Evolutionary conservation across 768 basidiomycete species (phyloP), one percentile per base, ranked within the genome.

Genomic region (Collybia sordida): DNA sequence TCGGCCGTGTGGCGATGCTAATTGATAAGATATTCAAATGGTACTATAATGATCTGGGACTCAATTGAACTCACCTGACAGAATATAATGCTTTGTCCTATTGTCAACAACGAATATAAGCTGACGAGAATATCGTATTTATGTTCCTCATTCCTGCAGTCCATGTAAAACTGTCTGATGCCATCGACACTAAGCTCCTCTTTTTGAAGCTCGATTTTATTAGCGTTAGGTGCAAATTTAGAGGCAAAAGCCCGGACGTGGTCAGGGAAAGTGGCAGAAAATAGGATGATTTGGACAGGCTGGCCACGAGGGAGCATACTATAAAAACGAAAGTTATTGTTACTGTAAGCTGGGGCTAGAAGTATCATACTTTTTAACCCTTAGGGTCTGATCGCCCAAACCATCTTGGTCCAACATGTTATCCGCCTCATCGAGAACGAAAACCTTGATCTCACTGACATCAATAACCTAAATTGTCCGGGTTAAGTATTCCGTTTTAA

Each of bases 21-120:
- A 22, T 25, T 37, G 12, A 22, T 14, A 8, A 27, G 34, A 6
- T 41, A 23, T 38, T 55, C 3, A 50, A 14, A 31, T 31, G 11
- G 9, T 31, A 11, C 31, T 14, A 45, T 49, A 48, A 21, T 51
- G 24, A 4, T 34, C 41, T 5, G 35, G 8, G 39, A 42, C 21
- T 15, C 48, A 21, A 14, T 27, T 14, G 23, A 49, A 71, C 82
- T 45, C 38, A 92, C 94, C 70, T 91, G 86, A 68, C 93, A 95
- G 72, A 99, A 99, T 59, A 99, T 98, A 66, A 99, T 99, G 66
- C 92, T 95, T 69, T 98, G 97, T 0, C 97, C 97, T 49, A 99
- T 88, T 2, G 94, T 96, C 65, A 99, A 74, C 28, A 97, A 75
- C 50, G 83, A 81, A 67, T 99, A 99, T 17, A 99, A 72, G 45